Conservation (phyloP, 2,329 filamentous ascomycete species). For the Xylaria sp. region DNA sequence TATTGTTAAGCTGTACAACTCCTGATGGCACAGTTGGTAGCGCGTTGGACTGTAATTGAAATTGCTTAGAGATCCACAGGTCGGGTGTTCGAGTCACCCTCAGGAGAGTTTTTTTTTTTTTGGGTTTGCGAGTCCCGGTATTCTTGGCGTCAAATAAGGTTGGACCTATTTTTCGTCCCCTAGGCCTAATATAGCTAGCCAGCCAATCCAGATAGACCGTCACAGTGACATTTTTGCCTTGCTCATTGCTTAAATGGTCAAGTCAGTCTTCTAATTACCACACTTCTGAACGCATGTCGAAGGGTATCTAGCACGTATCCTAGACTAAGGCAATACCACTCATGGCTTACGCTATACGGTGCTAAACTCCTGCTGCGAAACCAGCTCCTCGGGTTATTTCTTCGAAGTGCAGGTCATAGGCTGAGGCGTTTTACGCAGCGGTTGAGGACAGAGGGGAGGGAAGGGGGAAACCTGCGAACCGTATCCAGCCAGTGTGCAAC, state of each 20-base stretch:
- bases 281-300: not conserved
- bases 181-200: no score
- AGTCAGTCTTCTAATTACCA: no score
- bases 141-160: not conserved
- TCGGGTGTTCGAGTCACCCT: slow-evolving; percentile 19
- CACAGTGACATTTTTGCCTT: no score
- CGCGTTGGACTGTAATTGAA: slow-evolving; percentile 30
- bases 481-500: not conserved
- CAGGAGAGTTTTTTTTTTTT: not conserved
- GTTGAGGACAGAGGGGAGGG: not conserved
- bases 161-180: no score
- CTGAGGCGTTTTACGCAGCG: not conserved
- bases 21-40: slow-evolving; percentile 30
- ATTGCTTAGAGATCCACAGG: slow-evolving; percentile 21
- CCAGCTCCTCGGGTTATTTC: no score
- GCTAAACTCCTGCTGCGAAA: no score
- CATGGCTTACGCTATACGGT: no score
- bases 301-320: not conserved
- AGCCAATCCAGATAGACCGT: no score
- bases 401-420: no score
- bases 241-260: no score
- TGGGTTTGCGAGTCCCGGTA: not conserved
- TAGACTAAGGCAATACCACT: no score
- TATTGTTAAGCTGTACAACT: no score
- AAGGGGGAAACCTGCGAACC: not conserved